These are phyloP conservation scores for Dillenia suffruticosa DNA, from an alignment of 164 flowering plant genomes.

Conservation along the genomic window DNA sequence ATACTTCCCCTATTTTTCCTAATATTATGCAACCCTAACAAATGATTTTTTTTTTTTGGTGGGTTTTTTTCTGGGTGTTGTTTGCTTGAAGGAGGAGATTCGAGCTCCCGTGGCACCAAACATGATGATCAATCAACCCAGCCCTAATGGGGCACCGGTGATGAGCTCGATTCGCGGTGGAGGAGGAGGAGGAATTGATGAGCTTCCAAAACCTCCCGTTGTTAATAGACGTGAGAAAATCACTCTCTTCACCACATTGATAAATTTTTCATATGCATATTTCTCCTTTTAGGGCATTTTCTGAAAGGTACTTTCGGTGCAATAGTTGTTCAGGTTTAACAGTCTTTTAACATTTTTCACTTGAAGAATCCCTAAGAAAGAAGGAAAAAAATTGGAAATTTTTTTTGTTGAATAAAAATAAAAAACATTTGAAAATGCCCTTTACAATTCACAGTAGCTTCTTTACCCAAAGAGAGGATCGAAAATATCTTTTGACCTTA, in stretches of 20 bases:
- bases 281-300: no score
- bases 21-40: background rate
- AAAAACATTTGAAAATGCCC: no score
- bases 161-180: conserved; percentile 16
- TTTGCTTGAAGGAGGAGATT: conserved; percentile 58
- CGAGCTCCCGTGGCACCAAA: conserved; percentile 37
- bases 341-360: no score
- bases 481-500: no score
- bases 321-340: no score
- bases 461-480: no score
- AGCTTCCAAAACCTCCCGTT: conserved; percentile 53
- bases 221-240: conserved; percentile 64
- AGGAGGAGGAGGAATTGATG: conserved; percentile 34
- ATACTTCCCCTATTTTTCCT: background rate
- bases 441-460: no score
- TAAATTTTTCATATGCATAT: no score
- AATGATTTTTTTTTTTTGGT: background rate
- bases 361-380: no score
- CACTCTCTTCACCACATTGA: background rate
- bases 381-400: no score
- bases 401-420: no score
- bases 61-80: background rate
- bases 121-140: conserved; percentile 49
- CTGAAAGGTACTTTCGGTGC: no score
- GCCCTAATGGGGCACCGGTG: conserved; percentile 29